Evolutionary conservation across 306 rosid genomes (phyloP).

Genomic region (Sicyos baderoa): DNA sequence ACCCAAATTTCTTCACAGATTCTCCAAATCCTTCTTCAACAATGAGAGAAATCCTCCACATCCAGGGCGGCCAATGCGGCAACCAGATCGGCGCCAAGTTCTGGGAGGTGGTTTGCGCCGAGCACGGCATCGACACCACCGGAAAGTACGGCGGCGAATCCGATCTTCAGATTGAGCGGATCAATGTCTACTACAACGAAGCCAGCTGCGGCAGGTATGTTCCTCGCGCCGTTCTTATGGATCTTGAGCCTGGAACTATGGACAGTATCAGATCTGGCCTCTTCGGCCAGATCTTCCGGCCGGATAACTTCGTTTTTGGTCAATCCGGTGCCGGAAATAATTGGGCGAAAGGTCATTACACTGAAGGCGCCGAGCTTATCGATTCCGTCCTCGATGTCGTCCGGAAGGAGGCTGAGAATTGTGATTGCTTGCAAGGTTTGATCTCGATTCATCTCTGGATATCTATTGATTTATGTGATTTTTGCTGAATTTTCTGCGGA

Average conservation of each 20-base stretch:
- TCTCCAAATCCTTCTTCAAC: background rate
- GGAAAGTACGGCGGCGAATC: conserved; percentile 55
- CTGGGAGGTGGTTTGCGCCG: too few species aligned
- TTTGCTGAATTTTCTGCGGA: too few species aligned
- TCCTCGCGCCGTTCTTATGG: conserved; percentile 71
- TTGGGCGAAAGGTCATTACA: conserved; percentile 70
- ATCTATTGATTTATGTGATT: too few species aligned
- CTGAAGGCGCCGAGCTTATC: conserved; percentile 64
- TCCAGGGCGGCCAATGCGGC: too few species aligned
- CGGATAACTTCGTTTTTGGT: too few species aligned
- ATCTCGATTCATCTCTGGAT: background rate
- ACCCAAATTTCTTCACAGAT: too few species aligned
- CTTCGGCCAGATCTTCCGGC: too few species aligned
- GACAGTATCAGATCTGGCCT: too few species aligned
- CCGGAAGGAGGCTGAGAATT: conserved; percentile 68
- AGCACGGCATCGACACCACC: too few species aligned
- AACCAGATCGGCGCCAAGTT: too few species aligned
- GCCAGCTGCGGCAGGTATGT: conserved; percentile 60
- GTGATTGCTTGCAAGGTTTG: conserved; percentile 65
- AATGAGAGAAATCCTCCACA: too few species aligned
- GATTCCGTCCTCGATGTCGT: conserved; percentile 75
- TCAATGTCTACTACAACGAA: conserved; percentile 72
- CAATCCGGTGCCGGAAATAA: too few species aligned
- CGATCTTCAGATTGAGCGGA: conserved; percentile 56
- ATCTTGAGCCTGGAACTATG: conserved; percentile 77